Evolutionary conservation across 1,284 basidiomycete genomes (phyloP), one percentile per base, ranked within the genome.

Genomic region (Testicularia cyperi): DNA sequence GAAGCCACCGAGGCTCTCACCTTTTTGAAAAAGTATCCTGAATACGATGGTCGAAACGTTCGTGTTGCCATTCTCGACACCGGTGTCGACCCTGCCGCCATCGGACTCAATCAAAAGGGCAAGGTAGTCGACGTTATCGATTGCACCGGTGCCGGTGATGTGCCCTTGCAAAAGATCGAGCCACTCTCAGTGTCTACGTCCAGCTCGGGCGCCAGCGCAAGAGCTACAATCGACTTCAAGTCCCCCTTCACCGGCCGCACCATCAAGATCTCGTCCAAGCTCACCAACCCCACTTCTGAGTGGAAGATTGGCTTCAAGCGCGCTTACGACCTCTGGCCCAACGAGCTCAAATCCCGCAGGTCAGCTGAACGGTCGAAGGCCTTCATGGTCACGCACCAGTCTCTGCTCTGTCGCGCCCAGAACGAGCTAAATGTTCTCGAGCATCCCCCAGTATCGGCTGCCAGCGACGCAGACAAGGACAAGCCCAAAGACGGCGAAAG

Each of bases 51-150:
- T 22, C 56, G 72, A 33, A 58, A 65, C 19, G 69, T 77, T n/a
- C 63, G 74, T 19, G 72, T 78, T 12, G 76, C 72, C 21, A 68
- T 78, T 37, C 68, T 77, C n/a, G 76, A 78, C 45, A 78, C 77
- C 2, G 77, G 77, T 33, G 71, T 77, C 12, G 77, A 78, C 37
- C 74, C 74, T 2, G 77, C 75, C 19, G 74, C 77, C 7, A 49
- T 70, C 24, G 77, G 77, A 13, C 70, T 78, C 29, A 56, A 69
- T 25, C 60, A 57, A 5, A 62, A 63, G 26, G 74, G 69, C 44
- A 77, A 76, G 53, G 60, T 78, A 8, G 75, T 77, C 34, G 77
- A 77, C 27, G 66, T 77, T 14, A 77, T 78, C 31, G 77, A 78
- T 64, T 78, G 77, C 55, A 71, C 65, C 10, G 74, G 73, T 15